phyloP scores from a whole-genome alignment of 2,329 filamentous ascomycete species.

The Pezicula radicicola region DNA sequence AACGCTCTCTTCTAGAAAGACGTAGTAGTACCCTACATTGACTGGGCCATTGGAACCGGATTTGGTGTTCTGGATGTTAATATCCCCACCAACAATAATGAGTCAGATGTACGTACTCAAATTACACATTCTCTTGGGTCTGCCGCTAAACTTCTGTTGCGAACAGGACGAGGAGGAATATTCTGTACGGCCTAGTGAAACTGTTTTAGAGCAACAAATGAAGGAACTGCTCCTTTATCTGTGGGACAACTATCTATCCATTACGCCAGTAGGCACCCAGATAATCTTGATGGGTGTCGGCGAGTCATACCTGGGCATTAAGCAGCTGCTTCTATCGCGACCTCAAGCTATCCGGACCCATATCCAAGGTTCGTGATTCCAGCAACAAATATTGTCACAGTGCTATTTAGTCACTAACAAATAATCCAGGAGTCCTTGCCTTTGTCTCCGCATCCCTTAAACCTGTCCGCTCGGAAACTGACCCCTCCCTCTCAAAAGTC shows the following conservation, averaged over 20 bases:
- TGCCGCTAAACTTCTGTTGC: background rate
- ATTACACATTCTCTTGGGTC: background rate
- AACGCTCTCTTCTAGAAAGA: slow-evolving; percentile 63
- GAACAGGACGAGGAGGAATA: slow-evolving; percentile 4
- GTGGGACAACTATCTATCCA: slow-evolving; percentile 96
- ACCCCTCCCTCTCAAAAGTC: slow-evolving; percentile 59
- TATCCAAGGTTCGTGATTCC: slow-evolving; percentile 42
- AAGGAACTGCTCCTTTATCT: slow-evolving; percentile 79
- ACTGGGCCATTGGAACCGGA: slow-evolving; percentile 73
- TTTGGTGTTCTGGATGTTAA: slow-evolving; percentile 92
- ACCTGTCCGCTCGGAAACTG: slow-evolving; percentile 74
- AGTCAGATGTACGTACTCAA: slow-evolving; percentile 50
- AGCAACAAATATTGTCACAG: background rate
- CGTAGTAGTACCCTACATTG: slow-evolving; percentile 74
- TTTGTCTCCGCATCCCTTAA: slow-evolving; percentile 78
- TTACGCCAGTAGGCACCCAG: slow-evolving; percentile 61
- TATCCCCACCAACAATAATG: slow-evolving; percentile 73
- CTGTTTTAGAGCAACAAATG: slow-evolving; percentile 47
- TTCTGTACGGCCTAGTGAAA: slow-evolving; percentile 39
- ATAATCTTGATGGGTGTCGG: slow-evolving; percentile 87
- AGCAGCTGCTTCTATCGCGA: slow-evolving; percentile 74
- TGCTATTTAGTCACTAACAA: slow-evolving; percentile 46
- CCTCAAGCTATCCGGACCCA: background rate
- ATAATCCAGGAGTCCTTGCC: slow-evolving; percentile 70
- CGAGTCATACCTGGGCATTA: slow-evolving; percentile 81